A percentile compares a stretch with the other conserved stretches of the same genome.
Evolutionary conservation across 2,329 filamentous ascomycete species (phyloP).

Genomic region (Beauveria brongniartii): DNA sequence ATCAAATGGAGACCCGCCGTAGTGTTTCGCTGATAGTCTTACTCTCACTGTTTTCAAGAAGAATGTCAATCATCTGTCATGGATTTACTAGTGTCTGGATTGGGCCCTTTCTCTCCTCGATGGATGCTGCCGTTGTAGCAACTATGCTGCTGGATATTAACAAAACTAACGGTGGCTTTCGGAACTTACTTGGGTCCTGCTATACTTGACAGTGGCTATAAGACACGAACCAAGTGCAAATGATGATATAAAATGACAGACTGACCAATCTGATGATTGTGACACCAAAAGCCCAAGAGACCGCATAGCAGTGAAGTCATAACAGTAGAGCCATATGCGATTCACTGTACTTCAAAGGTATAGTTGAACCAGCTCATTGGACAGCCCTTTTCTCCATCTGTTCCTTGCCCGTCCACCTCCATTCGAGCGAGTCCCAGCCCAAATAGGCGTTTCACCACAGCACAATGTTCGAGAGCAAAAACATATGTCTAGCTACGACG

Average conservation of each 20-base stretch:
- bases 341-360: no score
- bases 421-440: no score
- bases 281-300: no score
- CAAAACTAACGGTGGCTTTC: neutral
- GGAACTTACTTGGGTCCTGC: neutral
- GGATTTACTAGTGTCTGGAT: neutral
- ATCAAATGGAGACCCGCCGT: neutral
- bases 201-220: neutral
- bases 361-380: no score
- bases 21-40: neutral
- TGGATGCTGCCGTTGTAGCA: neutral
- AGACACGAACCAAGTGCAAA: conserved; percentile 19
- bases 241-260: neutral
- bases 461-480: no score
- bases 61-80: neutral
- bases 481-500: no score
- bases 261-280: no score
- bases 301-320: no score
- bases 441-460: no score
- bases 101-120: neutral
- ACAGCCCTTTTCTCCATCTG: no score
- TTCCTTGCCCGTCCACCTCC: no score
- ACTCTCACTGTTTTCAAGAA: neutral
- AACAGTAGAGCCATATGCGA: no score
- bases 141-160: neutral